phyloP scores from a whole-genome alignment of 2,329 filamentous ascomycete species.

The Botrytis galanthina region DNA sequence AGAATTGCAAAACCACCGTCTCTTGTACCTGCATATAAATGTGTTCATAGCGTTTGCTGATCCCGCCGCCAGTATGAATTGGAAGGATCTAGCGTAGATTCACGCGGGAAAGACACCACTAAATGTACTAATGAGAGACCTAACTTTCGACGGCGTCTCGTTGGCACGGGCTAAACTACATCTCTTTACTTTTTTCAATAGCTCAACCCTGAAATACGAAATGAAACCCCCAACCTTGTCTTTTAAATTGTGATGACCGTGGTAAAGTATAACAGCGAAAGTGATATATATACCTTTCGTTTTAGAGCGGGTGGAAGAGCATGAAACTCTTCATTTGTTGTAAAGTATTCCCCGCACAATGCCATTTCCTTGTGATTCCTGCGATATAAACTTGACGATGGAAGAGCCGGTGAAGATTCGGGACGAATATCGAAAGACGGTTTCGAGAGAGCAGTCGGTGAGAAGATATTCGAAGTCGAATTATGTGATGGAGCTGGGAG shows the following conservation, averaged over 20 bases:
- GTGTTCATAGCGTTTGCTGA: constrained; percentile 24
- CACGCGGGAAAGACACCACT: constrained; percentile 11
- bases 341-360: constrained; percentile 27
- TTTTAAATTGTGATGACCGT: constrained; percentile 14
- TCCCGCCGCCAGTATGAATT: constrained; percentile 18
- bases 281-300: constrained; percentile 47
- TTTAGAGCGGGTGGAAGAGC: constrained; percentile 50
- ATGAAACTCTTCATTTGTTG: constrained; percentile 49
- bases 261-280: constrained; percentile 11
- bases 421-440: constrained; percentile 33
- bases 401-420: constrained; percentile 25
- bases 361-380: constrained; percentile 38
- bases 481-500: constrained; percentile 25
- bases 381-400: constrained; percentile 29
- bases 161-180: constrained; percentile 10
- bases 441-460: constrained; percentile 32
- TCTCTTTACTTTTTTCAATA: constrained; percentile 14
- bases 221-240: not conserved
- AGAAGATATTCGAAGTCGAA: constrained; percentile 24
- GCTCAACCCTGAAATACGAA: constrained; percentile 1
- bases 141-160: constrained; percentile 6
- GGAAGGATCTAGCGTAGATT: constrained; percentile 1
- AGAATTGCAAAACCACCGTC: constrained; percentile 6
- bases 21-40: constrained; percentile 16
- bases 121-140: constrained; percentile 12